phyloP scores from a whole-genome alignment of 257 asterid species.

The Ballota nigra region DNA sequence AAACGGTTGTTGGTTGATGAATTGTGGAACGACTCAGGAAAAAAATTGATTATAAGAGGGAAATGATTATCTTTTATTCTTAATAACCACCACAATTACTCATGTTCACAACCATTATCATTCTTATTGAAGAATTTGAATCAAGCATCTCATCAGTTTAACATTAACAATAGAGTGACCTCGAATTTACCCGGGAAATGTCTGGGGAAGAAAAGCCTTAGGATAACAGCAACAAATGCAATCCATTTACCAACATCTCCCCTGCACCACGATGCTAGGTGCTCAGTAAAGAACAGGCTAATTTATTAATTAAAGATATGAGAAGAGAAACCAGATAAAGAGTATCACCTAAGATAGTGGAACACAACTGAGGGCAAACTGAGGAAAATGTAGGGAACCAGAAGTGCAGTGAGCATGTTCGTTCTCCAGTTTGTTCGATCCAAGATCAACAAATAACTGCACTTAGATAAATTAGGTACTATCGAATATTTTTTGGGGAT shows the following conservation, averaged over 20 bases:
- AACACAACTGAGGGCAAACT: conserved; percentile 57
- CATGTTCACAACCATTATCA: background rate
- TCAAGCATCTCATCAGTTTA: no score
- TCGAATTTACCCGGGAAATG: conserved; percentile 75
- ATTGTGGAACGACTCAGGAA: no score
- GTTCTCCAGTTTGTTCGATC: conserved; percentile 96
- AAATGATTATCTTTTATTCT: background rate
- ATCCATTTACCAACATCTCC: conserved; percentile 94
- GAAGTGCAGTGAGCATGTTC: conserved; percentile 72
- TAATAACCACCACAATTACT: background rate
- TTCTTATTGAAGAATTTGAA: background rate
- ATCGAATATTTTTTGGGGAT: background rate
- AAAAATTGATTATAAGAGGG: background rate
- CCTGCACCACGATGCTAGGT: conserved; percentile 35
- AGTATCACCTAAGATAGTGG: conserved; percentile 57
- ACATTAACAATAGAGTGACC: background rate
- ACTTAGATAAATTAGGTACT: background rate
- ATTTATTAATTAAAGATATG: background rate
- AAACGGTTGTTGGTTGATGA: no score
- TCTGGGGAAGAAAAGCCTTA: conserved; percentile 91
- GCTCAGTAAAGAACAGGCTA: background rate
- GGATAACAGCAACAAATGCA: conserved; percentile 75
- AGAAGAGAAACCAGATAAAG: background rate
- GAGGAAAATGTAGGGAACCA: conserved; percentile 83
- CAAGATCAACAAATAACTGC: conserved; percentile 83